Evolutionary conservation across 2,329 filamentous ascomycete genomes (phyloP).

Genomic region (Exophiala mesophila): DNA sequence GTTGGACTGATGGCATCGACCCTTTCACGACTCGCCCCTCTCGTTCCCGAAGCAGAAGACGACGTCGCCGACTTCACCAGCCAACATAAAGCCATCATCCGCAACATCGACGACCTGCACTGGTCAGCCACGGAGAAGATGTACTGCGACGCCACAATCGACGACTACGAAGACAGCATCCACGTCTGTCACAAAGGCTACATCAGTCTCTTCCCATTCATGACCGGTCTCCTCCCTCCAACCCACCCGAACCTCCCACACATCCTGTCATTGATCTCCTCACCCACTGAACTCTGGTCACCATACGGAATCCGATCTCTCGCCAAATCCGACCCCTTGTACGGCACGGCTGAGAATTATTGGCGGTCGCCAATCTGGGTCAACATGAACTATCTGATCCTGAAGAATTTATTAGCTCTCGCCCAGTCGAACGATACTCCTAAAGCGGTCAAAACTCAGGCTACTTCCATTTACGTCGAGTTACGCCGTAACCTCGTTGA

Average conservation of each 20-base stretch:
- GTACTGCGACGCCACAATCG: constrained; percentile 92
- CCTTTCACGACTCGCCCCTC: constrained; percentile 72
- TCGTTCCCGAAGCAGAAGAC: constrained; percentile 64
- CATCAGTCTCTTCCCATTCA: constrained; percentile 86
- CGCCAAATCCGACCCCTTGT: constrained; percentile 75
- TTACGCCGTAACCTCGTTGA: constrained; percentile 81
- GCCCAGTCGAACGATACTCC: constrained; percentile 15
- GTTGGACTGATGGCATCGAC: constrained; percentile 92
- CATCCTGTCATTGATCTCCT: constrained; percentile 70
- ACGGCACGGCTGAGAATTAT: constrained; percentile 92
- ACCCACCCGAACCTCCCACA: constrained; percentile 70
- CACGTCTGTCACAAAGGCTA: constrained; percentile 97
- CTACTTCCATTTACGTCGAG: constrained; percentile 67
- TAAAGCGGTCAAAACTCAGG: constrained; percentile 40
- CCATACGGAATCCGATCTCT: constrained; percentile 82
- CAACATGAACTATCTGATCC: constrained; percentile 86
- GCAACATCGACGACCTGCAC: constrained; percentile 87
- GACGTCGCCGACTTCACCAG: constrained; percentile 68
- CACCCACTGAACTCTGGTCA: constrained; percentile 86
- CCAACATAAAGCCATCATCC: constrained; percentile 70
- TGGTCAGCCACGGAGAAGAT: constrained; percentile 77
- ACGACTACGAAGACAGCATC: constrained; percentile 85
- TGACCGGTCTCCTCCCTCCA: constrained; percentile 71
- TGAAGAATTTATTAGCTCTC: constrained; percentile 73
- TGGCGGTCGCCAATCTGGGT: constrained; percentile 95